Percentiles rank a stretch among this genome's conserved stretches.
These are phyloP conservation scores for Liquidambar formosana DNA, from an alignment of 164 flowering plant species.

Conservation along the genomic window DNA sequence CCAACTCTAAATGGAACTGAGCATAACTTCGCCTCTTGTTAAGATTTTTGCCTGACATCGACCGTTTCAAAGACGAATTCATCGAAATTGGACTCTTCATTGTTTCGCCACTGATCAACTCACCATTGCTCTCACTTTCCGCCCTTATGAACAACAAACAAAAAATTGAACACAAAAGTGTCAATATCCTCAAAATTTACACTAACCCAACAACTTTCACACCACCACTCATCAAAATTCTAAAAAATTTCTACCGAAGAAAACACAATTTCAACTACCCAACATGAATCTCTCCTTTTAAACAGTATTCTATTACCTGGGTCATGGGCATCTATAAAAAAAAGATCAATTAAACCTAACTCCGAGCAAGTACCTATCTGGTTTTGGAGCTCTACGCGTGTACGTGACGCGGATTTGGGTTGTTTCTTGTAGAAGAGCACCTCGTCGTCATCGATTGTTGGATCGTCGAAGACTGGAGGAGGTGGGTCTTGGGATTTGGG, in stretches of 20 bases:
- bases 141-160: no score
- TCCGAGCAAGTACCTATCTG: constrained; percentile 13
- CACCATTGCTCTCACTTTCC: constrained; percentile 4
- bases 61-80: constrained; percentile 9
- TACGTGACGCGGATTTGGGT: constrained; percentile 41
- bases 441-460: constrained; percentile 1
- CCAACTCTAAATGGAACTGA: constrained; percentile 77
- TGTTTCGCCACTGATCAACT: neutral
- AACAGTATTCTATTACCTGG: neutral
- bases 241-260: no score
- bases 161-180: constrained; percentile 4
- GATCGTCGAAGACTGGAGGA: constrained; percentile 2
- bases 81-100: no score
- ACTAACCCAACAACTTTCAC: neutral
- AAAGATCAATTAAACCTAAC: no score
- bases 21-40: no score
- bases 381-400: constrained; percentile 33
- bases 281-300: no score
- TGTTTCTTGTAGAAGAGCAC: constrained; percentile 14
- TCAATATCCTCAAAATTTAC: neutral
- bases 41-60: constrained; percentile 22
- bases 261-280: no score
- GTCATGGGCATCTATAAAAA: neutral
- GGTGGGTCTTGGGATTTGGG: constrained; percentile 17
- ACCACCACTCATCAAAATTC: no score